Evolutionary conservation across 768 basidiomycete genomes (phyloP), one percentile per base, ranked within the genome.

Genomic region (Suillus americanus): DNA sequence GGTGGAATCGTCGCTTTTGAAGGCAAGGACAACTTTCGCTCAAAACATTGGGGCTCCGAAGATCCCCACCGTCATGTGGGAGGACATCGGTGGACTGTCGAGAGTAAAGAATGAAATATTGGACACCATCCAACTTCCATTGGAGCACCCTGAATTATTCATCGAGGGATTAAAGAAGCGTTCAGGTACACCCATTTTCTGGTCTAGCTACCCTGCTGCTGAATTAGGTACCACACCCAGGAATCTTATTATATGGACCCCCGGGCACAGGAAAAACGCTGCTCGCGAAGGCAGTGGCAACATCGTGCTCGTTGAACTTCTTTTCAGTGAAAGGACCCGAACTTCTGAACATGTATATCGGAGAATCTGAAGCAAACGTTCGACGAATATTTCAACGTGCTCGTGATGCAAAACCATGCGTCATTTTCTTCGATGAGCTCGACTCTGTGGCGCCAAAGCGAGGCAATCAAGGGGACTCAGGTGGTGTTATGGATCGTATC

Each of bases 301-400:
- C 95, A 1, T 94, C 94, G 3, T 97, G 92, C 74, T 90, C 94
- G 30, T 83, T 97, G 68, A 97, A 97, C 75, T 97, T 98, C 77
- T 91, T 98, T 79, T 96, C 94, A n/a, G 88, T 97, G 70, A 97
- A 98, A 75, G 96, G 96, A 0, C 96, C 96, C 3, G 96, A 98
- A 72, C 79, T 98, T 43, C 85, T 97, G 60, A 97, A 97, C 78
- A 98, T 98, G 96, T 98, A 97, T 77, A 97, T 98, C 70, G 96
- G 96, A 64, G 96, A 97, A 77, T 96, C 94, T 13, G 96, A 98
- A 76, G 97, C 98, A 66, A 99, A 99, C 76, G 96, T 99, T 46
- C 86, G 97, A 16, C 83, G 89, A 18, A 88, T 98, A 1, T 98
- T 98, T 75, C 93, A 96, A 73, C 86, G 88, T 14, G 96, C 96